These are phyloP conservation scores for Daldinia loculata DNA, from an alignment of 495 filamentous ascomycete genomes.

Conservation along the genomic window DNA sequence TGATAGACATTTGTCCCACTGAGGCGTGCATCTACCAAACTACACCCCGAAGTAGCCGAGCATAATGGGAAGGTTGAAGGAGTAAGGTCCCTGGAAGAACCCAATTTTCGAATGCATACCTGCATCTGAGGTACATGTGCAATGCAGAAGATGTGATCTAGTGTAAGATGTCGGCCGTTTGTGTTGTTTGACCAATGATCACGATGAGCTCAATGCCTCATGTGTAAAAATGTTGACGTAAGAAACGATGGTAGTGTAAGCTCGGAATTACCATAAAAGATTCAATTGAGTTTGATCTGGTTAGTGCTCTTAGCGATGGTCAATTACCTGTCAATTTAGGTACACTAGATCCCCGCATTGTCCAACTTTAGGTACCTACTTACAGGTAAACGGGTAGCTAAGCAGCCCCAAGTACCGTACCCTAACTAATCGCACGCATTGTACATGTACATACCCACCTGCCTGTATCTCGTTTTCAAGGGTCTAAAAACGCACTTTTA, in stretches of 20 bases:
- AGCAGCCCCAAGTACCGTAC: background rate
- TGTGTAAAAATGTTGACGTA: conserved; percentile 7
- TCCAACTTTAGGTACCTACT: background rate
- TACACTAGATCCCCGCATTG: background rate
- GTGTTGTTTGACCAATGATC: conserved; percentile 19
- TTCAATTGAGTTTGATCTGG: background rate
- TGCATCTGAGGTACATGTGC: background rate
- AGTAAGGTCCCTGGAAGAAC: conserved; percentile 2
- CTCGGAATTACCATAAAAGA: background rate
- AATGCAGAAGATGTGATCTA: background rate
- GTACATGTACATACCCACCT: background rate
- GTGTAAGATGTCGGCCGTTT: background rate
- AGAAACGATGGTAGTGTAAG: background rate
- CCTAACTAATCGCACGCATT: background rate
- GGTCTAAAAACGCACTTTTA: background rate
- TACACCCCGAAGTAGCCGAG: conserved; percentile 21
- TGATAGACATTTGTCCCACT: conserved; percentile 34
- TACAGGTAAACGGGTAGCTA: too few species aligned
- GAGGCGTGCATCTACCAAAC: conserved; percentile 17
- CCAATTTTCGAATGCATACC: background rate
- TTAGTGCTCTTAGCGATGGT: background rate
- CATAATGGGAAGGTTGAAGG: conserved; percentile 2
- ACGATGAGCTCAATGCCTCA: background rate
- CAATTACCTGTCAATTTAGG: too few species aligned
- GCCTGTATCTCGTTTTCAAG: background rate